Conservation (phyloP, 139 green algal species). For the Ulvella scutata region DNA sequence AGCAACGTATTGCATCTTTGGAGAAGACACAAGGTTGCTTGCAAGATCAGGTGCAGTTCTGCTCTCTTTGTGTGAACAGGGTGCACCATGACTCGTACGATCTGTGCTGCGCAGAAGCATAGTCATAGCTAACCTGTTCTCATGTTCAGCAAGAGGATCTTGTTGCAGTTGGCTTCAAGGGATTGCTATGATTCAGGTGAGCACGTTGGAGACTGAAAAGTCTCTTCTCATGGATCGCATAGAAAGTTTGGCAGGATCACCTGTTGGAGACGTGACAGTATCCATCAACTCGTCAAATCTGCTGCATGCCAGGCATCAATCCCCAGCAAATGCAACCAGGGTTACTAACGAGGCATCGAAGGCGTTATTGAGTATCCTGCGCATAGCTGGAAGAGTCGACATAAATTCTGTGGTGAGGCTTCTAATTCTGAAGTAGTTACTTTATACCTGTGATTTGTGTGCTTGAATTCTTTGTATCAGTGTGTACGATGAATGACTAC, state of each 20-base stretch:
- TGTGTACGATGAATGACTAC: neutral
- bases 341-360: too few relatives aligned
- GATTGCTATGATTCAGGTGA: neutral
- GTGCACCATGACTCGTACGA: neutral
- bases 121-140: neutral
- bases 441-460: neutral
- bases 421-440: neutral
- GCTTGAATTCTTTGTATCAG: neutral
- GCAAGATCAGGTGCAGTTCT: neutral
- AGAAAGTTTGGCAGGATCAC: neutral
- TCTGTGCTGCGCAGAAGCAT: neutral
- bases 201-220: neutral
- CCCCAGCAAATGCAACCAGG: neutral
- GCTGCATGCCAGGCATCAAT: neutral
- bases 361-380: neutral
- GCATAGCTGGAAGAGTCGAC: neutral
- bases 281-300: neutral
- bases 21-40: neutral
- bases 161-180: neutral
- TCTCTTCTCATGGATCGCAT: neutral
- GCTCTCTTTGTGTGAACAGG: neutral
- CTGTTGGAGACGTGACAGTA: neutral
- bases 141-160: neutral
- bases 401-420: neutral
- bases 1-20: neutral